A percentile compares a stretch with the other conserved stretches of the same genome.
Evolutionary conservation across 768 basidiomycete species (phyloP).

Genomic region (Gloeophyllum trabeum): DNA sequence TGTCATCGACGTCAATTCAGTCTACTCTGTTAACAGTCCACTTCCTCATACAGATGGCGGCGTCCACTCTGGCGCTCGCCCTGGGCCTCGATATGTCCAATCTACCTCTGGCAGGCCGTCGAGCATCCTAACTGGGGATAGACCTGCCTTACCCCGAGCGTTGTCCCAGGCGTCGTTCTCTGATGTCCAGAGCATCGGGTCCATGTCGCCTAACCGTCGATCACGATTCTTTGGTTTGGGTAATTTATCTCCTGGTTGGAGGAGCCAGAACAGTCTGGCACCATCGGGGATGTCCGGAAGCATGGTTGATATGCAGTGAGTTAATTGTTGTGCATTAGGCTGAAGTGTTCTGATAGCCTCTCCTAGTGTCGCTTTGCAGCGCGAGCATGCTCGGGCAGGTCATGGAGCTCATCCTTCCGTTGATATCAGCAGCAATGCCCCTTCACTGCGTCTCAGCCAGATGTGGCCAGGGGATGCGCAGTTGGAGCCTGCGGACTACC

Average conservation of each 20-base stretch:
- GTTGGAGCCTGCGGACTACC: background rate
- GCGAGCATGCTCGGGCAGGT: constrained; percentile 26
- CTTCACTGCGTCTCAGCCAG: constrained; percentile 14
- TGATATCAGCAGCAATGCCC: constrained; percentile 16
- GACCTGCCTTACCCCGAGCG: constrained; percentile 51
- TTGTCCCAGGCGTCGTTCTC: constrained; percentile 76
- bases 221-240: constrained; percentile 72
- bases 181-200: constrained; percentile 65
- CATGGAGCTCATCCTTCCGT: constrained; percentile 7
- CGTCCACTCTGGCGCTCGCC: constrained; percentile 32
- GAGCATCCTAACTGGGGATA: constrained; percentile 29
- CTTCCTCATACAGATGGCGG: constrained; percentile 47
- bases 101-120: constrained; percentile 28
- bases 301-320: constrained; percentile 90
- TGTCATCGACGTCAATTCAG: constrained; percentile 57
- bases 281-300: constrained; percentile 78
- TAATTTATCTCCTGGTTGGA: constrained; percentile 61
- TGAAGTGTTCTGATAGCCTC: constrained; percentile 6
- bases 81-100: constrained; percentile 50
- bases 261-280: constrained; percentile 74
- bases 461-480: constrained; percentile 10
- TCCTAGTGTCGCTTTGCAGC: constrained; percentile 65
- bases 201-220: constrained; percentile 53
- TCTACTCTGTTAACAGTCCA: constrained; percentile 56
- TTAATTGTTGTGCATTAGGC: constrained; percentile 11